A percentile compares a stretch with the other conserved stretches of the same genome.
phyloP scores from a whole-genome alignment of 352 stramenopile species.

The Globisporangium nodosum region DNA sequence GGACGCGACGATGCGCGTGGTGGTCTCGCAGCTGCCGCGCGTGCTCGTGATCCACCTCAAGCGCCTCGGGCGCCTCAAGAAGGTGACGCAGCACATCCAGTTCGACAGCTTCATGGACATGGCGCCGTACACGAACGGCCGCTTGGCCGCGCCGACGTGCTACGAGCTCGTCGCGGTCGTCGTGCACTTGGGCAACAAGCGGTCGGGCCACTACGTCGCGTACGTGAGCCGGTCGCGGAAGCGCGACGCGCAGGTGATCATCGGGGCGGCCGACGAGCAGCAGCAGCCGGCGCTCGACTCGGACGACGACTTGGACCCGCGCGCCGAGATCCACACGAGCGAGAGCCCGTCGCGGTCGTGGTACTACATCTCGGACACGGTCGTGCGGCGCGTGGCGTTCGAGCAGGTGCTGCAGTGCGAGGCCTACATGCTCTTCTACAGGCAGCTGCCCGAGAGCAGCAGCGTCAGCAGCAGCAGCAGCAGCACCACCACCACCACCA shows the following conservation, averaged over 20 bases:
- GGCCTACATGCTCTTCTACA: conserved; percentile 81
- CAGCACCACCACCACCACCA: no score
- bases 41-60: conserved; percentile 74
- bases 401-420: conserved; percentile 68
- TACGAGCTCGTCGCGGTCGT: conserved; percentile 69
- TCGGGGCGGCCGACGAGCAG: background rate
- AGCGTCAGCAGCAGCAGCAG: background rate
- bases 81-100: conserved; percentile 63
- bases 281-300: conserved; percentile 4
- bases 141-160: conserved; percentile 20
- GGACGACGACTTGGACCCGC: conserved; percentile 20
- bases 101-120: conserved; percentile 57
- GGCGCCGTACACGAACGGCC: conserved; percentile 24
- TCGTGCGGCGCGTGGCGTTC: conserved; percentile 49
- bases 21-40: conserved; percentile 40
- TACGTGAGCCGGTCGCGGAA: conserved; percentile 58
- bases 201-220: conserved; percentile 61
- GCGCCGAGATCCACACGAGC: conserved; percentile 20
- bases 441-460: conserved; percentile 15
- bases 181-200: conserved; percentile 69
- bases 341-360: conserved; percentile 25
- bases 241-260: conserved; percentile 16
- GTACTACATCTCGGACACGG: conserved; percentile 72
- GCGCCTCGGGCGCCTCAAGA: conserved; percentile 37
- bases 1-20: conserved; percentile 50